A percentile compares a stretch with the other conserved stretches of the same genome.
Conservation (phyloP, 176 grass and related monocot species). For the Cymbopogon citratus region DNA sequence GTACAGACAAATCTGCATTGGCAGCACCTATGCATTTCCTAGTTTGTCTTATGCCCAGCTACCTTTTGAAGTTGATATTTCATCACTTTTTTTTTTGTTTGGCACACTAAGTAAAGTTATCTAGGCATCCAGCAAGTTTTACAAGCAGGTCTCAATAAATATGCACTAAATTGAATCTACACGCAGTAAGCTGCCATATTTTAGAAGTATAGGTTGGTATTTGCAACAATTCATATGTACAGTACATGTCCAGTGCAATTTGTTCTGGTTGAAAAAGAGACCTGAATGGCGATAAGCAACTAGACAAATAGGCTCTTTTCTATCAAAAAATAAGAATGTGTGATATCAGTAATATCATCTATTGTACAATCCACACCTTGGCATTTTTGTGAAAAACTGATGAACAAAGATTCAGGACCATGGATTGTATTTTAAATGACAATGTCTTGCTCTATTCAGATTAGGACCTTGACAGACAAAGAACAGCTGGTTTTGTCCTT, state of each 20-base stretch:
- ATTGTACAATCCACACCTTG: neutral
- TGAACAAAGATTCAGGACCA: neutral
- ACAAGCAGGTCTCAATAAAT: neutral
- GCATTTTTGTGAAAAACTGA: neutral
- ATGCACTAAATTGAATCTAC: neutral
- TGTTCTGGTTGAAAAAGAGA: neutral
- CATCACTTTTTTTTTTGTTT: neutral
- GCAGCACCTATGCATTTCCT: neutral
- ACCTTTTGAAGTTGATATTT: neutral
- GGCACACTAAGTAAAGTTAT: neutral
- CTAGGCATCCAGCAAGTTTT: neutral
- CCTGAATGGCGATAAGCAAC: neutral
- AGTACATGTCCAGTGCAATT: neutral
- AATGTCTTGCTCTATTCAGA: conserved; percentile 31
- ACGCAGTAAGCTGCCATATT: neutral
- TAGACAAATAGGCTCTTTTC: too few relatives aligned
- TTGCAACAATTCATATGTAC: neutral
- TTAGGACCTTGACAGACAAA: conserved; percentile 70
- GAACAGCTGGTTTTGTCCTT: conserved; percentile 60
- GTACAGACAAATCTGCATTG: neutral
- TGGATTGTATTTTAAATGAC: neutral
- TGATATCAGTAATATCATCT: neutral
- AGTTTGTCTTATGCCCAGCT: neutral
- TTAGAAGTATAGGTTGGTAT: neutral
- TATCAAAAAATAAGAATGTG: neutral